Percentiles rank a stretch among this genome's conserved stretches.
Conservation (phyloP, 2,329 filamentous ascomycete species). For the Lachnellula willkommii region DNA sequence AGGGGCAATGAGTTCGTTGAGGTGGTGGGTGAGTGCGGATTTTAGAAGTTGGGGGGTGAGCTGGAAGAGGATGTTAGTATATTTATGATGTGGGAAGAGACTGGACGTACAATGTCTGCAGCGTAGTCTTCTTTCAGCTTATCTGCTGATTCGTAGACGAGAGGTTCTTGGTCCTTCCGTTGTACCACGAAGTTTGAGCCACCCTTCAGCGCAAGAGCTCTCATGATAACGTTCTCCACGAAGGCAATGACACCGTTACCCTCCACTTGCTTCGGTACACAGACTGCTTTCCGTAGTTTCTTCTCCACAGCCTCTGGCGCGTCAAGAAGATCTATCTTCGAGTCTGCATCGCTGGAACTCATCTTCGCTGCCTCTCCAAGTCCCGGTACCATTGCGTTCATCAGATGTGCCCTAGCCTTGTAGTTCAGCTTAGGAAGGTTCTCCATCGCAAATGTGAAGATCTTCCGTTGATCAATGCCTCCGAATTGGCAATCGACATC, state of each 20-base stretch:
- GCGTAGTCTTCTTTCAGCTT: slow-evolving; percentile 75
- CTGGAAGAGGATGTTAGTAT: slow-evolving; percentile 33
- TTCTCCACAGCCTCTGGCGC: slow-evolving; percentile 65
- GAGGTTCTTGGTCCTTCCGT: slow-evolving; percentile 63
- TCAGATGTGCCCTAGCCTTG: slow-evolving; percentile 62
- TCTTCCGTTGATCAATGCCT: slow-evolving; percentile 80
- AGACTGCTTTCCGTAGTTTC: slow-evolving; percentile 82
- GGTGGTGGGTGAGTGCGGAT: slow-evolving; percentile 68
- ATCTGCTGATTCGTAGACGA: slow-evolving; percentile 73
- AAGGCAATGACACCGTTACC: slow-evolving; percentile 85
- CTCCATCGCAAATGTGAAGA: slow-evolving; percentile 81
- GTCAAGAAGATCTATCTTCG: slow-evolving; percentile 93
- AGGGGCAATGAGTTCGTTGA: slow-evolving; percentile 69
- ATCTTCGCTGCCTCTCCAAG: slow-evolving; percentile 78
- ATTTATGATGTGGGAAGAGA: not conserved
- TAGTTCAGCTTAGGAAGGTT: slow-evolving; percentile 83
- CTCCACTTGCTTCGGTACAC: slow-evolving; percentile 68
- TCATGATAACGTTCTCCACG: slow-evolving; percentile 80
- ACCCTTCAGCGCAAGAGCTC: slow-evolving; percentile 59
- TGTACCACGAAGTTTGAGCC: slow-evolving; percentile 63
- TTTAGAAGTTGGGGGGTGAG: slow-evolving; percentile 86
- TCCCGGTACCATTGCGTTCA: slow-evolving; percentile 88
- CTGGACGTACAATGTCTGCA: slow-evolving; percentile 62
- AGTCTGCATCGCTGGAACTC: slow-evolving; percentile 69
- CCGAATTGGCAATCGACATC: slow-evolving; percentile 86